Base-by-base conservation (phyloP, 2,329 filamentous ascomycete species). In the Botrytis fabae region DNA sequence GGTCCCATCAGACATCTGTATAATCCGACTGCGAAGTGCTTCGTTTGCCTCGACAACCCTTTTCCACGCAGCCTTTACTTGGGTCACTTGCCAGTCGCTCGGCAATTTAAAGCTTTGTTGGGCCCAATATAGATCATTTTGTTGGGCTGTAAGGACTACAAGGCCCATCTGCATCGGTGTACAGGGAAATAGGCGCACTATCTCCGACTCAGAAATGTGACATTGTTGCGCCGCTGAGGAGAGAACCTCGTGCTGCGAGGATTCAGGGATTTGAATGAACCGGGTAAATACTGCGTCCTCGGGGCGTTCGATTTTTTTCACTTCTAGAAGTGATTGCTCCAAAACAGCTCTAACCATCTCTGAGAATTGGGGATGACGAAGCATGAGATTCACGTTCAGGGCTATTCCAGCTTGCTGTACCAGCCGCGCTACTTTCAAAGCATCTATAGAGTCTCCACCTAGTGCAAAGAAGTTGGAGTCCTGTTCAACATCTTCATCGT, bases 361-460 rank as follows among this genome's bases (percentile, higher is more conserved):
- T 6, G 51, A 57, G 6, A 57, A 57, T 9, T 28, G 51, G 14
- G 51, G 51, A 32, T 57, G n/a, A 18, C 51, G 51, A 57, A 57
- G 51, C n/a, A 57, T 57, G 6, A 57, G 51, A 57, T 57, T 57
- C 51, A 57, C 51, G 18, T 57, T 57, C 16, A 57, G 51, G 16
- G 14, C n/a, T 57, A 57, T 57, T 28, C 51, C 51, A 18, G 51
- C 51, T 57, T 57, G 51, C 6, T 57, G 51, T 28, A 28, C 51
- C 51, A 57, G n/a, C 51, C 51, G 51, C n/a, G 51, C 51, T 57
- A 57, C 51, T 57, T 57, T 57, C 4, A 57, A 7, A 14, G 61
- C 61, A 40, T 64, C 61, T 38, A 64, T 64, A 42, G 61, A 64
- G 42, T 64, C 61, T 10, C 61, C 61, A 16, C 61, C 61, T n/a